Percentiles rank a stretch among this genome's conserved stretches.
phyloP scores from a whole-genome alignment of 371 early-diverging fungal species.

The Parasitella parasitica region DNA sequence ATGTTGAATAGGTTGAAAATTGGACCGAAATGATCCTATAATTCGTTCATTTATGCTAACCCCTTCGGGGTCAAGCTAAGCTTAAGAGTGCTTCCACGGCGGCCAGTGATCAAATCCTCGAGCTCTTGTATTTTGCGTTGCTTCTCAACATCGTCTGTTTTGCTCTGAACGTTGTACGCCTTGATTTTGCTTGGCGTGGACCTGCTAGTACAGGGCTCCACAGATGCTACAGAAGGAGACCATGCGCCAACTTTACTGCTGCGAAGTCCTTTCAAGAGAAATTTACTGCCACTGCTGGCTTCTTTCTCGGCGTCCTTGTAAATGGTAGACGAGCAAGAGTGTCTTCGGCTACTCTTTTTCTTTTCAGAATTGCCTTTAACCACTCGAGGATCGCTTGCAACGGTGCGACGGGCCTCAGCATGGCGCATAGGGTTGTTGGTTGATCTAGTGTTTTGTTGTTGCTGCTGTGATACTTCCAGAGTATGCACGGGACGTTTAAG shows the following conservation, averaged over 20 bases:
- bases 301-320: background rate
- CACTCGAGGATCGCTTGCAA: conserved; percentile 5
- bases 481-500: background rate
- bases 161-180: conserved; percentile 29
- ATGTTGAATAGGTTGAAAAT: background rate
- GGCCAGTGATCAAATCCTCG: conserved; percentile 45
- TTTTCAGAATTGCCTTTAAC: background rate
- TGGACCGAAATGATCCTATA: background rate
- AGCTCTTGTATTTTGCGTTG: conserved; percentile 35
- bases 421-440: background rate
- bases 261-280: conserved; percentile 13
- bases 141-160: conserved; percentile 26
- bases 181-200: conserved; percentile 40
- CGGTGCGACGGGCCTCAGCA: conserved; percentile 4
- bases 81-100: conserved; percentile 48
- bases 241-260: conserved; percentile 12
- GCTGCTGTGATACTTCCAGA: background rate
- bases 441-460: background rate
- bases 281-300: background rate
- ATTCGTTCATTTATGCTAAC: conserved; percentile 5
- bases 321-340: conserved; percentile 27
- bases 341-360: conserved; percentile 12
- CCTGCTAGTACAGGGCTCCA: conserved; percentile 13
- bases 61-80: conserved; percentile 47
- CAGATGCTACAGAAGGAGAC: conserved; percentile 12